Evolutionary conservation across 169 alveolate species (phyloP).

Genomic region (Pseudocohnilembus persalinus): DNA sequence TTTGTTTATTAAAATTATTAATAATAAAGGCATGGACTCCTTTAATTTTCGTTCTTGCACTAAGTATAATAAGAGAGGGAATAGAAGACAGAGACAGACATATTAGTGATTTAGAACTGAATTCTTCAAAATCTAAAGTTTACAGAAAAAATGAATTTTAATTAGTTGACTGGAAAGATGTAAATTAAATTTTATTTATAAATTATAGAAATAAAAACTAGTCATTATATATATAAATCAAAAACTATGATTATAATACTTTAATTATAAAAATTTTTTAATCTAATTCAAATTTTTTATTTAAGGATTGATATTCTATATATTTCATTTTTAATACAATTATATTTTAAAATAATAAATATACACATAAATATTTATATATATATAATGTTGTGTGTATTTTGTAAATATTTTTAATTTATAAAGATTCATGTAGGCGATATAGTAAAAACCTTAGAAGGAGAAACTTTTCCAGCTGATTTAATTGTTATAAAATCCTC

Average conservation of each 20-base stretch:
- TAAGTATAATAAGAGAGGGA: slow-evolving; percentile 74
- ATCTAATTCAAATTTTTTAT: too few relatives aligned
- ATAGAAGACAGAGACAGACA: slow-evolving; percentile 72
- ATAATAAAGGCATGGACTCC: slow-evolving; percentile 66
- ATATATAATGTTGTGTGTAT: too few relatives aligned
- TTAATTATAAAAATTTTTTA: too few relatives aligned
- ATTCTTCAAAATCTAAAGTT: slow-evolving; percentile 53
- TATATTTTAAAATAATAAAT: too few relatives aligned
- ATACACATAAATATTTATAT: too few relatives aligned
- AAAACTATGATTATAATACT: too few relatives aligned
- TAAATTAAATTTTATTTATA: slow-evolving; percentile 7
- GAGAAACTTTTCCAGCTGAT: slow-evolving; percentile 77
- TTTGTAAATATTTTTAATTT: too few relatives aligned
- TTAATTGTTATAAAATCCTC: slow-evolving; percentile 54
- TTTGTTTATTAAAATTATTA: neutral
- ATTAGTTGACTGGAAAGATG: slow-evolving; percentile 50
- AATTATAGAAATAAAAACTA: too few relatives aligned
- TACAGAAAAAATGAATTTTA: slow-evolving; percentile 45
- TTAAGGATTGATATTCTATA: too few relatives aligned
- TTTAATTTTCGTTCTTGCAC: slow-evolving; percentile 62
- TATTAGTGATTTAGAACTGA: slow-evolving; percentile 61
- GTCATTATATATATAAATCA: neutral
- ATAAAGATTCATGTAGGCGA: slow-evolving; percentile 58
- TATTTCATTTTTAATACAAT: too few relatives aligned
- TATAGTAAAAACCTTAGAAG: slow-evolving; percentile 56